Conservation (phyloP, 129 eudicot species). For the Tagetes erecta region DNA sequence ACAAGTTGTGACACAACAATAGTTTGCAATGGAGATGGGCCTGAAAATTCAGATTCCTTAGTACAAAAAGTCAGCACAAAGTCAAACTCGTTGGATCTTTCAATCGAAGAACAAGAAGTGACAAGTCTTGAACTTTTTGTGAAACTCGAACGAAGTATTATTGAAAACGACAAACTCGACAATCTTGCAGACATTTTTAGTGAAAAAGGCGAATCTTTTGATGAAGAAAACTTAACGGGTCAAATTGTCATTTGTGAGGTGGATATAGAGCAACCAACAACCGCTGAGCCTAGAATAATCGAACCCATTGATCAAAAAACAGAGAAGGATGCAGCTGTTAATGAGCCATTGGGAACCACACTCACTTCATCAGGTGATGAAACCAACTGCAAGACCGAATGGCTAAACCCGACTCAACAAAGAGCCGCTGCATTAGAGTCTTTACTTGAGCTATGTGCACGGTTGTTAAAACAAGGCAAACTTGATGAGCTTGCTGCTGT, state of each 20-base stretch:
- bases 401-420: slow-evolving; percentile 49
- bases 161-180: slow-evolving; percentile 27
- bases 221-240: slow-evolving; percentile 42
- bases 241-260: slow-evolving; percentile 32
- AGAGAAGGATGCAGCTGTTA: slow-evolving; percentile 32
- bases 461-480: slow-evolving; percentile 74
- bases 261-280: slow-evolving; percentile 41
- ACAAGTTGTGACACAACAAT: slow-evolving; percentile 53
- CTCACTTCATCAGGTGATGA: slow-evolving; percentile 28
- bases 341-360: slow-evolving; percentile 22
- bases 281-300: slow-evolving; percentile 20
- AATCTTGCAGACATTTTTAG: slow-evolving; percentile 35
- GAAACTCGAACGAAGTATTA: slow-evolving; percentile 37
- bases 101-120: slow-evolving; percentile 48
- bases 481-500: slow-evolving; percentile 89
- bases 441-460: slow-evolving; percentile 82
- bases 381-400: slow-evolving; percentile 38
- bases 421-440: slow-evolving; percentile 90
- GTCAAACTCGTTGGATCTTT: slow-evolving; percentile 38
- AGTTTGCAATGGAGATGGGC: slow-evolving; percentile 50
- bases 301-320: slow-evolving; percentile 28
- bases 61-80: slow-evolving; percentile 50
- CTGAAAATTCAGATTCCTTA: slow-evolving; percentile 38
- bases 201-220: slow-evolving; percentile 31
- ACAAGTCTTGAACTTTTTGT: slow-evolving; percentile 25